phyloP scores from a whole-genome alignment of 2,329 filamentous ascomycete species.

The Fusarium ramigenum region DNA sequence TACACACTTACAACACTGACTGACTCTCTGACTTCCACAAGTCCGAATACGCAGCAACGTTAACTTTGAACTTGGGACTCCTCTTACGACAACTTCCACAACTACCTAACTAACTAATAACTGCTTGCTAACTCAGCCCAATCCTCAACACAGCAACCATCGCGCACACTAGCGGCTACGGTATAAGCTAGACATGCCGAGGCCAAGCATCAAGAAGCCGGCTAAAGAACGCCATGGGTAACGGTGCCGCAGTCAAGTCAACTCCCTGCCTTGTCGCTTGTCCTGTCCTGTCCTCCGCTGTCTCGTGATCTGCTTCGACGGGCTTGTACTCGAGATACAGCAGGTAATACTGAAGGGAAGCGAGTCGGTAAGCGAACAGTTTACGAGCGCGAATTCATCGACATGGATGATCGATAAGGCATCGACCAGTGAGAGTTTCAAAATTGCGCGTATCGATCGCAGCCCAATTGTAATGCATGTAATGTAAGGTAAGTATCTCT shows the following conservation, averaged over 20 bases:
- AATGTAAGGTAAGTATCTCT: neutral
- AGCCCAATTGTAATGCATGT: constrained; percentile 20
- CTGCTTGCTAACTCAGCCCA: neutral
- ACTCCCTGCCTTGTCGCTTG: neutral
- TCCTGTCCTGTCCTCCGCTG: constrained; percentile 8
- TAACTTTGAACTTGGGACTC: neutral
- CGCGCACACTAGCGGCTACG: constrained; percentile 16
- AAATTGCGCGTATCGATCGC: constrained; percentile 7
- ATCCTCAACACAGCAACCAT: neutral
- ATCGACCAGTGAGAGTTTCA: constrained; percentile 24
- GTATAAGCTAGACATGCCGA: constrained; percentile 36
- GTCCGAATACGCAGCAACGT: constrained; percentile 27
- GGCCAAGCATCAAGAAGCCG: constrained; percentile 31
- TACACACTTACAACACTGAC: neutral
- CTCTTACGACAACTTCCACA: neutral
- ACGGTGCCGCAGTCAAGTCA: constrained; percentile 22
- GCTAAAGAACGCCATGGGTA: constrained; percentile 32
- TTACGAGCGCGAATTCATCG: neutral
- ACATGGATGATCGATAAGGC: constrained; percentile 24
- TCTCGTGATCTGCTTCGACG: constrained; percentile 10
- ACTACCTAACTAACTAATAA: neutral
- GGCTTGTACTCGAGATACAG: neutral
- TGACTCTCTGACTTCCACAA: neutral
- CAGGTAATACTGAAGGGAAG: neutral
- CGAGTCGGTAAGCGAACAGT: constrained; percentile 13